Evolutionary conservation across 257 asterid species (phyloP), one percentile per base, ranked within the genome.

Genomic region (Penstemon newberryi): DNA sequence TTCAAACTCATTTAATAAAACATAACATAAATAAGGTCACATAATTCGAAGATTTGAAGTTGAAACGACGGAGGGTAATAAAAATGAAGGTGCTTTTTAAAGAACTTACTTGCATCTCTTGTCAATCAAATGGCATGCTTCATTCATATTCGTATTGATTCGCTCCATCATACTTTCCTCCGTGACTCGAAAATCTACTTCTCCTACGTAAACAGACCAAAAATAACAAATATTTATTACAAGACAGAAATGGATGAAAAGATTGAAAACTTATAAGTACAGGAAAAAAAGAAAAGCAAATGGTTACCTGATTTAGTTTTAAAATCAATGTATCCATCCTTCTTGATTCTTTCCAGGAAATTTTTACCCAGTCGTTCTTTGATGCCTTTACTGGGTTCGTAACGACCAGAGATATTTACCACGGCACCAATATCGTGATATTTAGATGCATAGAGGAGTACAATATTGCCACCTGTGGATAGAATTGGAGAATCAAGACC

Each of bases 381-480:
- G 68, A 87, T 76, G 65, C 96, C 96, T 78, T 76, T 70, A 69
- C 86, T 83, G 69, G 87, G 78, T 67, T 85, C 77, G 70, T 25
- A 25, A 25, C 33, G 33, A 25, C 33, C 33, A 1, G 33, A 25
- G 33, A 25, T 25, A 25, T 25, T 85, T 76, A 91, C 70, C 38
- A 91, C 83, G 1, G 83, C 81, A 50, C 52, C 53, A 60, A 85
- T 70, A 67, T 87, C 85, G 33, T 79, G 86, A 75, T 85, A 83
- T 64, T 81, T 83, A 41, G 91, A 87, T 58, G 89, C 87, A 70
- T 85, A 85, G 13, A 85, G 79, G 40, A 85, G 86, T 46, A 85
- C 95, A 66, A 81, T 56, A 70, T 72, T 54, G 51, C 89, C 91
- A 70, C 95, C 95, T 85, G 83, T 73, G 19, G 19, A 5, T 25